Conservation (phyloP, 2,329 filamentous ascomycete species). For the Hypoxylon sp. region DNA sequence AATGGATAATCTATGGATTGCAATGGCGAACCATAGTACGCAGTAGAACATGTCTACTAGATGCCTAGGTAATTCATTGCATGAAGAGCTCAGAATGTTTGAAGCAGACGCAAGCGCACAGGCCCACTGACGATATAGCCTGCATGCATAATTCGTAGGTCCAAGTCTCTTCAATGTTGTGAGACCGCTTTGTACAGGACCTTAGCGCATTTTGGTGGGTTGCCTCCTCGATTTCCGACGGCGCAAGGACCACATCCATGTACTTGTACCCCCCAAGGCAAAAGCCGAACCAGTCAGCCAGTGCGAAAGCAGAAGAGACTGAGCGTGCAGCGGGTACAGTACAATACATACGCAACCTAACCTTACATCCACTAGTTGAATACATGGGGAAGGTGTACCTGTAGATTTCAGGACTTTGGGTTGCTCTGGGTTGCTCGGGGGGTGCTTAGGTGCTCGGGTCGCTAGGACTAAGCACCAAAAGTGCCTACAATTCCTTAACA, state of each 20-base stretch:
- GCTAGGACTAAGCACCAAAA: slow-evolving; percentile 32
- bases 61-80: slow-evolving; percentile 4
- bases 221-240: slow-evolving; percentile 41
- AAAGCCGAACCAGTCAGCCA: slow-evolving; percentile 32
- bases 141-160: slow-evolving; percentile 22
- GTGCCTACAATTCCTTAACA: slow-evolving; percentile 36
- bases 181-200: slow-evolving; percentile 25
- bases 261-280: slow-evolving; percentile 16
- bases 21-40: slow-evolving; percentile 12
- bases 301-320: slow-evolving; percentile 12
- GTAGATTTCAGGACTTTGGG: slow-evolving; percentile 30
- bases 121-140: slow-evolving; percentile 20
- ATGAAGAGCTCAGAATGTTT: slow-evolving; percentile 7
- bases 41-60: slow-evolving; percentile 8
- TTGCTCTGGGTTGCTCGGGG: not conserved
- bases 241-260: slow-evolving; percentile 32
- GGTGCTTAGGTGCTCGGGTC: slow-evolving; percentile 9
- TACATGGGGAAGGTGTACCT: slow-evolving; percentile 1
- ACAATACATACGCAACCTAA: too few species aligned
- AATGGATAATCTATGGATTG: not conserved
- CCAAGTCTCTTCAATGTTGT: slow-evolving; percentile 15
- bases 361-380: not conserved
- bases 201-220: slow-evolving; percentile 28
- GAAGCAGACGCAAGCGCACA: slow-evolving; percentile 28
- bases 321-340: slow-evolving; percentile 25